phyloP scores from a whole-genome alignment of 139 green algal species.

The Auxenochlorella pyrenoidosa region DNA sequence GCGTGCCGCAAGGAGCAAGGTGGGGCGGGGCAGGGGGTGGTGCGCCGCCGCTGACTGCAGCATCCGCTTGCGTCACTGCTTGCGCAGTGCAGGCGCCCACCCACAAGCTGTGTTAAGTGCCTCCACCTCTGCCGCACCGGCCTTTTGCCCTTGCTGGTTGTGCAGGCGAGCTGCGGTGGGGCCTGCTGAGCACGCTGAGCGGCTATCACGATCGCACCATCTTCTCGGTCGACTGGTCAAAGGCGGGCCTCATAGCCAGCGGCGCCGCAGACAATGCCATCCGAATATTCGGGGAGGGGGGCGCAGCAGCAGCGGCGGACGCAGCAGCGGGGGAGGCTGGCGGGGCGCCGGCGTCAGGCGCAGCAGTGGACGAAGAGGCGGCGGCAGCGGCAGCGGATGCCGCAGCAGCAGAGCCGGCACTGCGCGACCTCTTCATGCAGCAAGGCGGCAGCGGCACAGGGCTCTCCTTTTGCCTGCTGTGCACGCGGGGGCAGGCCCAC shows the following conservation, averaged over 20 bases:
- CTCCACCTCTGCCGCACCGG: neutral
- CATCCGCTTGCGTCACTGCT: neutral
- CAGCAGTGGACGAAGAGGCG: neutral
- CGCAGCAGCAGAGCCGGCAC: neutral
- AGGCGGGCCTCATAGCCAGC: constrained; percentile 66
- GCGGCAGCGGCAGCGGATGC: neutral
- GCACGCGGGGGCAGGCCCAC: constrained; percentile 59
- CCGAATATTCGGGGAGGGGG: constrained; percentile 60
- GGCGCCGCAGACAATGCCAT: constrained; percentile 79
- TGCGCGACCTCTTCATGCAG: constrained; percentile 7
- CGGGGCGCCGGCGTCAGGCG: neutral
- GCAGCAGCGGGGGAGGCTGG: neutral
- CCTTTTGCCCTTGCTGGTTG: neutral
- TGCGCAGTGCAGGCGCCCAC: neutral
- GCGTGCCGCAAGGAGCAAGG: constrained; percentile 26
- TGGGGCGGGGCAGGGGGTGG: neutral
- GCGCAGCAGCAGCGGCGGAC: neutral
- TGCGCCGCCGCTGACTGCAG: neutral
- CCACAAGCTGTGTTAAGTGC: neutral
- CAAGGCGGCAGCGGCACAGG: neutral
- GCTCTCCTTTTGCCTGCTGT: constrained; percentile 47
- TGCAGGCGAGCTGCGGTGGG: constrained; percentile 47
- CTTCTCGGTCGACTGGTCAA: constrained; percentile 83
- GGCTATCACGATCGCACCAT: constrained; percentile 84
- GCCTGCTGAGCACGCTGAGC: constrained; percentile 58